Evolutionary conservation across 2,329 filamentous ascomycete genomes (phyloP), one percentile per base, ranked within the genome.

Genomic region (Sordariomycetes sp.): DNA sequence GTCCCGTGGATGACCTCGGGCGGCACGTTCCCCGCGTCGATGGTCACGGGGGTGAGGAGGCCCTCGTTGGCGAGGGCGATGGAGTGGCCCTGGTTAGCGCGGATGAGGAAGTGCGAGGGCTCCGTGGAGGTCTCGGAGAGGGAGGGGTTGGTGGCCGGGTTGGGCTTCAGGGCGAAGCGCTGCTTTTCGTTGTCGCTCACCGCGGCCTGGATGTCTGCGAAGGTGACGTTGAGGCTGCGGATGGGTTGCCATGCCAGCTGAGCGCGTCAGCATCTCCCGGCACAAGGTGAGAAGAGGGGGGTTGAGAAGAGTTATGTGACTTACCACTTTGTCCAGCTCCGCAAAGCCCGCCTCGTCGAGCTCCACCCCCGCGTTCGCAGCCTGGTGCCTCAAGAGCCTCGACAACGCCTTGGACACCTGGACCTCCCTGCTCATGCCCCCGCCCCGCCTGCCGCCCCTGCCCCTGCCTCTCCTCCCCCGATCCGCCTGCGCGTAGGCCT

Each of bases 41-140:
- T 67, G 1, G 83, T 85, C 59, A 97, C 76, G 7, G 86, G 85
- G 22, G 77, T 79, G 3, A 96, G 81, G 2, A 95, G 79, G 0
- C 80, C 80, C 53, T 86, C 82, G n/a, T 83, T 83, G 32, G 89
- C 86, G 40, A 85, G 74, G 66, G 85, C 83, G 68, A 99, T 89
- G 65, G 84, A 90, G 76, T 97, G 94, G 58, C 94, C 94, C 74
- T 97, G 94, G 68, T 95, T 96, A 32, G 94, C 94, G 66, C 94
- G 90, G 73, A 99, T 97, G 35, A 95, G 79, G 76, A 86, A 97
- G 70, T 88, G 79, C 0, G 78, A 70, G 0, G 89, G 79, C 55
- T 87, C 76, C 10, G 68, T 67, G 22, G 69, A 68, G 20, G 65
- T 62, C 12, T 67, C 65, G 48, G 65, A 65, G 58, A 66, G 58